Conservation (phyloP, 805 yeast species). For the Henningerozyma blattae region DNA sequence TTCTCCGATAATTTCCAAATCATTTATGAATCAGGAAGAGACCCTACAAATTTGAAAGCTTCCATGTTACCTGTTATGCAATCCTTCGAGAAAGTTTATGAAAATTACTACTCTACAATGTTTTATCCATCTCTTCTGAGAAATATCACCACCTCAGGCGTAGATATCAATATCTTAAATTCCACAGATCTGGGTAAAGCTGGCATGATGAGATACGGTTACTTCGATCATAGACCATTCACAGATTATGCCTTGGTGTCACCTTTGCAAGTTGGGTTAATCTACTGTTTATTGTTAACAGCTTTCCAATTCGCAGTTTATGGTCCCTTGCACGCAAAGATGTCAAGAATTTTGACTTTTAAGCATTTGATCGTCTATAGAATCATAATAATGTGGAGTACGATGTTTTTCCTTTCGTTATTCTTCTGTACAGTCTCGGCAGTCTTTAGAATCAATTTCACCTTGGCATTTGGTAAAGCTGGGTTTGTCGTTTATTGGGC, state of each 20-base stretch:
- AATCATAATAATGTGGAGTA: constrained; percentile 32
- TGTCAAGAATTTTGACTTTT: constrained; percentile 34
- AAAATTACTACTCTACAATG: constrained; percentile 1
- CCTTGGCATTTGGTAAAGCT: constrained; percentile 45
- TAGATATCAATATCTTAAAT: constrained; percentile 1
- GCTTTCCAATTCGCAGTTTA: constrained; percentile 60
- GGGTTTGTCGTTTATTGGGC: constrained; percentile 74
- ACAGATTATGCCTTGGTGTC: constrained; percentile 43
- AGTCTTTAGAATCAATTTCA: constrained; percentile 55
- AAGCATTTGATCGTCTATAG: constrained; percentile 41
- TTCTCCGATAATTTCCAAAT: constrained; percentile 24
- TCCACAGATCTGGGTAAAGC: constrained; percentile 4
- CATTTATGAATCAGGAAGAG: constrained; percentile 54
- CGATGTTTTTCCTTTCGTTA: constrained; percentile 46
- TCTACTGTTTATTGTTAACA: constrained; percentile 57
- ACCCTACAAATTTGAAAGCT: constrained; percentile 34
- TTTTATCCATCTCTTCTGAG: constrained; percentile 12
- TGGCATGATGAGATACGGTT: constrained; percentile 25
- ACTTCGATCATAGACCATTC: constrained; percentile 38
- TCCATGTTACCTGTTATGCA: constrained; percentile 33
- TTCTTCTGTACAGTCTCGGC: constrained; percentile 49
- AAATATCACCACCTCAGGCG: constrained; percentile 1
- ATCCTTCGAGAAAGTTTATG: constrained; percentile 21
- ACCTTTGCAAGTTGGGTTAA: constrained; percentile 65
- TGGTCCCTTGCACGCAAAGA: constrained; percentile 37